Conservation (phyloP, 805 yeast genomes). For the Nakazawaea peltata region DNA sequence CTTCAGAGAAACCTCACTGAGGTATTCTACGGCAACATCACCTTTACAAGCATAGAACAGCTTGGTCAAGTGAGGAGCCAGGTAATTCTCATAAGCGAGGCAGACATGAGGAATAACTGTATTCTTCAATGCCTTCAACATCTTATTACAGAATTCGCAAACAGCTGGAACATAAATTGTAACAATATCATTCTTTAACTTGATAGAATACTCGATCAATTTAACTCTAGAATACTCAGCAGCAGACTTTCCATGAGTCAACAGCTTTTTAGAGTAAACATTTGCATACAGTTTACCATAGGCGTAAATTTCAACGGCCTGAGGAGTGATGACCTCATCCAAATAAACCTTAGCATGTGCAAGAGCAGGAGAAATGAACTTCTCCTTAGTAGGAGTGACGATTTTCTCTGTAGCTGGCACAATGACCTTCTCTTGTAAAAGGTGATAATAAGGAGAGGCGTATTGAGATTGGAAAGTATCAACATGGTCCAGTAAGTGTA, state of each 20-base stretch:
- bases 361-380: not conserved
- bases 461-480: not conserved
- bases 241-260: constrained; percentile 1
- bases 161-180: constrained; percentile 3
- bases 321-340: not conserved
- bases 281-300: not conserved
- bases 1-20: not conserved
- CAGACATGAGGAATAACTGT: not conserved
- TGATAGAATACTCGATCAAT: not conserved
- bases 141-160: not conserved
- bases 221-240: not conserved
- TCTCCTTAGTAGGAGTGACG: not conserved
- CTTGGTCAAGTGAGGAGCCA: constrained; percentile 1
- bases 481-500: constrained; percentile 2
- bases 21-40: not conserved
- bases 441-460: not conserved
- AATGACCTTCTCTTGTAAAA: not conserved
- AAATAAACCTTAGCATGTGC: not conserved
- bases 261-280: not conserved
- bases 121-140: constrained; percentile 2
- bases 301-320: too few relatives aligned
- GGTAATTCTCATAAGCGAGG: not conserved
- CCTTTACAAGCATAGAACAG: constrained; percentile 1
- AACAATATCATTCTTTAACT: constrained; percentile 2
- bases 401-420: constrained; percentile 1